phyloP scores from a whole-genome alignment of 1,284 basidiomycete genomes.

The Schizophyllum amplum region DNA sequence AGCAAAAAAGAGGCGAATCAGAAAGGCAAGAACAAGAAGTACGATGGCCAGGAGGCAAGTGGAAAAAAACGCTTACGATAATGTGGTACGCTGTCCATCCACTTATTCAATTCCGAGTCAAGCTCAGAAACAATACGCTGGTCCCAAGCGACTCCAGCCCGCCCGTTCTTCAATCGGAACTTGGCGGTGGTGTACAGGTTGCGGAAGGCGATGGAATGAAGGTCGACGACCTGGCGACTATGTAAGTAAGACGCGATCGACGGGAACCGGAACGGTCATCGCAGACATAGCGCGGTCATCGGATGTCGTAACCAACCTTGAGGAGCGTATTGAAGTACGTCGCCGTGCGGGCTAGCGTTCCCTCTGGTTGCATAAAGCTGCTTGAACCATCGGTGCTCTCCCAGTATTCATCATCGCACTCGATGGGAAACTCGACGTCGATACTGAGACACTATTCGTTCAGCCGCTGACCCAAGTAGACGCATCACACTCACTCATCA shows the following conservation, averaged over 20 bases:
- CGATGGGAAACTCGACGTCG: conserved; percentile 8
- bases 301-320: neutral
- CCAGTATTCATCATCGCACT: conserved; percentile 13
- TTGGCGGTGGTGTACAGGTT: conserved; percentile 1
- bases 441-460: neutral
- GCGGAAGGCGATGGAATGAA: neutral
- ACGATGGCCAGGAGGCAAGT: neutral
- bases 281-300: conserved; percentile 3
- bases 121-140: neutral
- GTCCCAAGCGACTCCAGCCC: neutral
- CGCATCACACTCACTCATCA: neutral
- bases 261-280: conserved; percentile 10
- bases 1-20: neutral
- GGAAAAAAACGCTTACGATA: conserved; percentile 6
- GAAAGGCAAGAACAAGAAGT: neutral
- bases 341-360: neutral
- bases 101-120: conserved; percentile 58
- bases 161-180: neutral
- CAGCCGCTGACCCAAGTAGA: too few relatives aligned
- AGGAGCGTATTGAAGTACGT: neutral
- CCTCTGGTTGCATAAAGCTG: conserved; percentile 9
- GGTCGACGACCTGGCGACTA: neutral
- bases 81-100: conserved; percentile 50
- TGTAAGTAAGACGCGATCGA: neutral
- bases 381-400: conserved; percentile 3